Conservation (phyloP, 208 protist species). For the Leishmania gerbilli region DNA sequence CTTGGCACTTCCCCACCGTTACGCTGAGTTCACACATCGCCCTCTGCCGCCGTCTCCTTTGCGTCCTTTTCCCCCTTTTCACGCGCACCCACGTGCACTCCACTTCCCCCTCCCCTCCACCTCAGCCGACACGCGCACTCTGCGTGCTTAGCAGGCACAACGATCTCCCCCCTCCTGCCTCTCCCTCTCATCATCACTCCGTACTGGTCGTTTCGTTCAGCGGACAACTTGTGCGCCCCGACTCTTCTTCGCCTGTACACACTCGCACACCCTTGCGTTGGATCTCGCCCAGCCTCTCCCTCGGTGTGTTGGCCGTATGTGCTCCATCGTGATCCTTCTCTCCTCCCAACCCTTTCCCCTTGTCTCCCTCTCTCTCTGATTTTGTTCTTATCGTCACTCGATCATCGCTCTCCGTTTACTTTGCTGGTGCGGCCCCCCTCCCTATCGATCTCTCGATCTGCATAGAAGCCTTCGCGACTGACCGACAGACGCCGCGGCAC, state of each 20-base stretch:
- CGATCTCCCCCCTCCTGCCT: not conserved
- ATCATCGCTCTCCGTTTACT: not conserved
- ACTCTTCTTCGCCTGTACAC: not conserved
- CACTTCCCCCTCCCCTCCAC: not conserved
- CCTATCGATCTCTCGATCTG: not conserved
- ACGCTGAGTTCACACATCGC: not conserved
- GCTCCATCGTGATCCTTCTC: not conserved
- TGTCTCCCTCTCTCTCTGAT: not conserved
- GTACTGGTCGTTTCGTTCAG: not conserved
- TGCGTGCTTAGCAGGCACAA: not conserved
- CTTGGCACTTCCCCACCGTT: not conserved
- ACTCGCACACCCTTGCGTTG: not conserved
- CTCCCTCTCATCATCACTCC: not conserved
- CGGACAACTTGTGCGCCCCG: slow-evolving; percentile 16
- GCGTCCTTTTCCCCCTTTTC: not conserved
- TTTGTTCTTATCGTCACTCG: not conserved
- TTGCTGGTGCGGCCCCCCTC: not conserved
- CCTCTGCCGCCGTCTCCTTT: not conserved
- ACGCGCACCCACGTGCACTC: not conserved
- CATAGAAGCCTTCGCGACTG: not conserved
- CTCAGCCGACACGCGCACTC: not conserved
- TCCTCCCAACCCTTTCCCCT: not conserved
- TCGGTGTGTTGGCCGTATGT: not conserved
- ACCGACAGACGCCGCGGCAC: not conserved
- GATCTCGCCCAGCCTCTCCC: not conserved